Base-by-base conservation (phyloP, 306 rosid species). In the Myrica gale region DNA sequence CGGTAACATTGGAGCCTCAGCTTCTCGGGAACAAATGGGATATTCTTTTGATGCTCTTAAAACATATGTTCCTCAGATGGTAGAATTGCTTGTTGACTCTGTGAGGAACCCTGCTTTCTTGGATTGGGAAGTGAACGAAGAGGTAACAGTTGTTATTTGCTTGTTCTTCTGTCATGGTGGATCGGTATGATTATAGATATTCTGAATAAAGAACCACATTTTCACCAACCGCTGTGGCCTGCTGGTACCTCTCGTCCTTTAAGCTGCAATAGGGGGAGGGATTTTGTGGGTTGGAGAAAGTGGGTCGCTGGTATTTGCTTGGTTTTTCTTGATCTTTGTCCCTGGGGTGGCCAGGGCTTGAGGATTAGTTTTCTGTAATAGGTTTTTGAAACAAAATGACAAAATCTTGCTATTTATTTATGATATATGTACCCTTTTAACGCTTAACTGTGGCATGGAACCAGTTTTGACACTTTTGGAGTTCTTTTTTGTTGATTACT, bases 111-210 rank as follows among this genome's bases (percentile, higher is more conserved):
- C 99, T 42, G 92, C 79, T 71, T 96, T 88, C 91, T 80, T 96
- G 89, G 96, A 92, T 58, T 96, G 99, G 99, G 99, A 96, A 82
- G 84, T 96, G 85, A 87, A 85, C 20, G 99, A 96, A 85, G 98
- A 92, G 99, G 99, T 96, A 91, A 76, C 51, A 26, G 21, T 53
- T 80, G 7, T 74, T 37, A 52, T 47, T 4, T 67, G 3, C 19
- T 9, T 20, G 26, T 57, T 81, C 16, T 73, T n/a, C 76, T 50
- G 32, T 81, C 63, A 39, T 9, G 15, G 26, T 58, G 51, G 32
- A n/a, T 60, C 50, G 37, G 15, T 60, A 58, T 65, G 46, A 45
- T 47, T 58, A 68, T 84, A 19, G 74, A 68, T 26, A 72, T 43
- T 23, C 16, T 53, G 55, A 37, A 47, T 43, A 51, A 44, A 5